These are phyloP conservation scores for Mycosphaerelloides madeirae DNA, from an alignment of 2,329 filamentous ascomycete species.

Conservation along the genomic window DNA sequence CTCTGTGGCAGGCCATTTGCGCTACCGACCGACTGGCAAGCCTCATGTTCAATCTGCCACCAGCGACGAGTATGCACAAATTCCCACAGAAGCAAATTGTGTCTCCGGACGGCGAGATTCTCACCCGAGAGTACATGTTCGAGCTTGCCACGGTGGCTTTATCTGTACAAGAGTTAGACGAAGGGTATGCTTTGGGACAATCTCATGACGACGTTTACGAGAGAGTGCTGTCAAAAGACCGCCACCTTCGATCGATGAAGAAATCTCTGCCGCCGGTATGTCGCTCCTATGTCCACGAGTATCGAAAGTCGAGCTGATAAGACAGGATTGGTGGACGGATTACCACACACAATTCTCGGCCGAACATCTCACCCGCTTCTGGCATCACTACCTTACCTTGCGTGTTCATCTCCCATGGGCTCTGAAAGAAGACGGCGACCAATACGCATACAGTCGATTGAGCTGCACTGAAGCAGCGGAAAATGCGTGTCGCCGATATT, in stretches of 20 bases:
- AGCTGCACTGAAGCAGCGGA: constrained; percentile 24
- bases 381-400: constrained; percentile 25
- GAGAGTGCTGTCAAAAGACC: constrained; percentile 25
- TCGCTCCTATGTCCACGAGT: constrained; percentile 5
- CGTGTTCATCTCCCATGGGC: constrained; percentile 25
- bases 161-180: constrained; percentile 25
- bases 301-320: neutral
- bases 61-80: constrained; percentile 26
- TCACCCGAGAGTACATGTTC: constrained; percentile 23
- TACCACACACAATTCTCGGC: constrained; percentile 5
- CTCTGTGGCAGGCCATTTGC: constrained; percentile 34
- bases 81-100: constrained; percentile 17
- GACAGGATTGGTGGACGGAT: constrained; percentile 12
- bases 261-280: constrained; percentile 22
- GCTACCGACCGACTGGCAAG: constrained; percentile 30
- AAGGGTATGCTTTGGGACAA: constrained; percentile 15
- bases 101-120: constrained; percentile 19
- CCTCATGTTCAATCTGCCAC: constrained; percentile 35
- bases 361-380: constrained; percentile 24
- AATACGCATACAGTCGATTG: constrained; percentile 24
- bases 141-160: constrained; percentile 26
- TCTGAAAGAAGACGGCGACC: constrained; percentile 20
- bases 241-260: constrained; percentile 24
- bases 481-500: constrained; percentile 20
- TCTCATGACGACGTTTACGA: constrained; percentile 19